Evolutionary conservation across 2,329 filamentous ascomycete genomes (phyloP).

Genomic region (Tricladium varicosporioides): DNA sequence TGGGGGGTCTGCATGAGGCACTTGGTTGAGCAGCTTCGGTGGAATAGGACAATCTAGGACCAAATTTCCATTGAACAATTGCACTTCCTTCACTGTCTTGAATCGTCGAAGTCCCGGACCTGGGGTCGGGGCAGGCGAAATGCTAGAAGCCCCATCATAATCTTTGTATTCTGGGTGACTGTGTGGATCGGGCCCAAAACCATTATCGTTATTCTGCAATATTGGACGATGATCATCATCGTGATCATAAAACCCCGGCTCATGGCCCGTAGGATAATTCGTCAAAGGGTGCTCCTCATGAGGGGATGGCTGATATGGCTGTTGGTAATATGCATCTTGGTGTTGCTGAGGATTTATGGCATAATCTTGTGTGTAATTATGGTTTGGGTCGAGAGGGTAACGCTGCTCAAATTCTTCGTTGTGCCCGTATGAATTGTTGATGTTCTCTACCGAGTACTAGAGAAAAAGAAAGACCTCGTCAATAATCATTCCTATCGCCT

Average conservation of each 20-base stretch:
- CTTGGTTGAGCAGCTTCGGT: conserved; percentile 70
- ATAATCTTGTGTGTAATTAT: conserved; percentile 62
- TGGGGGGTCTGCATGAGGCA: conserved; percentile 46
- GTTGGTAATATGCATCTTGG: conserved; percentile 82
- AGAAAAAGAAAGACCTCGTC: conserved; percentile 7
- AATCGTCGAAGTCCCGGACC: conserved; percentile 73
- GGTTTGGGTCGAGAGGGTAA: conserved; percentile 45
- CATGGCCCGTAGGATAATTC: conserved; percentile 20
- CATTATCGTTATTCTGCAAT: conserved; percentile 43
- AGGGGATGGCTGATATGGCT: conserved; percentile 68
- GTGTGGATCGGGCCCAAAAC: conserved; percentile 58
- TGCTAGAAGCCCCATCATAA: conserved; percentile 37
- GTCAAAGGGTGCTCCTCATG: conserved; percentile 32
- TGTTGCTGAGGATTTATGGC: conserved; percentile 79
- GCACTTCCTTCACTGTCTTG: conserved; percentile 99
- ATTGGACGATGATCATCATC: conserved; percentile 76
- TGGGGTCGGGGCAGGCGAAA: conserved; percentile 46
- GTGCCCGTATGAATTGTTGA: conserved; percentile 61
- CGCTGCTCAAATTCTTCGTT: conserved; percentile 58
- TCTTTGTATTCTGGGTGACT: conserved; percentile 44
- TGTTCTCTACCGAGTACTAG: conserved; percentile 70
- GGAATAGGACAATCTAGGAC: conserved; percentile 96
- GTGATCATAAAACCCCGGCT: conserved; percentile 45
- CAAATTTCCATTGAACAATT: conserved; percentile 92
- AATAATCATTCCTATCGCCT: conserved; percentile 4